Evolutionary conservation across 345 rosid genomes (phyloP).

Genomic region (Dipteronia sinensis): DNA sequence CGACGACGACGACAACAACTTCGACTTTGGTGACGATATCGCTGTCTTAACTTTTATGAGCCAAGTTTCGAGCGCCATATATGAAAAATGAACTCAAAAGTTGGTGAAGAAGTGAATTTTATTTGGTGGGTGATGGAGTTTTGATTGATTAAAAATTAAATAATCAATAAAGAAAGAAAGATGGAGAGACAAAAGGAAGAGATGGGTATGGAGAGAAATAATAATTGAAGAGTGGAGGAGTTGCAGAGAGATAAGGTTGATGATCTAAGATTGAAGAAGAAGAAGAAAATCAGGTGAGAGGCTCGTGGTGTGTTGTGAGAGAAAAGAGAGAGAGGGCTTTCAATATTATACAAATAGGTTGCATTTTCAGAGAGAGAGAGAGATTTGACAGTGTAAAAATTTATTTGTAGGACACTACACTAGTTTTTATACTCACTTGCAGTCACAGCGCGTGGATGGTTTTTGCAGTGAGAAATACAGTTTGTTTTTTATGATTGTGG

Average conservation of each 20-base stretch:
- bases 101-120: neutral
- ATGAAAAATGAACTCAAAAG: neutral
- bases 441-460: neutral
- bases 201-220: conserved; percentile 16
- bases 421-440: conserved; percentile 8
- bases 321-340: conserved; percentile 27
- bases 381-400: neutral
- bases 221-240: conserved; percentile 33
- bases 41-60: conserved; percentile 68
- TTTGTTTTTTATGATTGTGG: conserved; percentile 15
- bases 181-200: conserved; percentile 11
- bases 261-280: neutral
- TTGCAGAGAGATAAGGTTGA: conserved; percentile 36
- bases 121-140: neutral
- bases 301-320: conserved; percentile 47
- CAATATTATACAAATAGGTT: conserved; percentile 29
- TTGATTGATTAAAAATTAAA: neutral
- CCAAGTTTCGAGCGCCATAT: conserved; percentile 92
- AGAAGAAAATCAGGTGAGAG: conserved; percentile 30
- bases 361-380: neutral
- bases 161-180: neutral
- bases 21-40: conserved; percentile 40
- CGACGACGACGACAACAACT: conserved; percentile 1
- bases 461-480: neutral
- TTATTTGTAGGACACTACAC: neutral